Evolutionary conservation across 2,329 filamentous ascomycete genomes (phyloP).

Genomic region (Macrophomina phaseolina): DNA sequence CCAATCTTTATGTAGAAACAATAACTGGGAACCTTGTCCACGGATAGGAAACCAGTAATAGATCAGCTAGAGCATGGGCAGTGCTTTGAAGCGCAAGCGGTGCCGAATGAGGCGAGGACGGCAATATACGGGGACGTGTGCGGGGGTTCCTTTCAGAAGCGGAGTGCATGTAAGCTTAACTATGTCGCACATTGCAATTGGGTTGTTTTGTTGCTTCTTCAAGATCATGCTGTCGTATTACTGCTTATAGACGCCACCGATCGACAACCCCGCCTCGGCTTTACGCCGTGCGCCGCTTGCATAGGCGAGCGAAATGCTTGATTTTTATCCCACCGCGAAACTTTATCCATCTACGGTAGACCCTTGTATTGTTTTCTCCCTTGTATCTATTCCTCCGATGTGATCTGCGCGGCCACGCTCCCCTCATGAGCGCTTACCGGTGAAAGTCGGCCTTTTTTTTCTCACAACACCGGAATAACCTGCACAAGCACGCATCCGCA

Average conservation of each 20-base stretch:
- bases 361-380: neutral
- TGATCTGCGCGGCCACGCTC: too few species aligned
- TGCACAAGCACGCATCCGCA: neutral
- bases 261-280: conserved; percentile 6
- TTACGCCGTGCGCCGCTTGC: neutral
- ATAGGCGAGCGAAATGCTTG: neutral
- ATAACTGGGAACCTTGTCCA: too few species aligned
- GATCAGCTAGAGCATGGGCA: too few species aligned
- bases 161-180: conserved; percentile 1
- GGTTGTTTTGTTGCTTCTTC: neutral
- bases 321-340: neutral
- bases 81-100: too few species aligned
- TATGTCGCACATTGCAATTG: neutral
- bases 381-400: neutral
- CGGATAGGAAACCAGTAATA: too few species aligned
- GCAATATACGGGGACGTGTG: too few species aligned
- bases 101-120: too few species aligned
- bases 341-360: neutral
- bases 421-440: too few species aligned
- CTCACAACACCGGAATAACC: neutral
- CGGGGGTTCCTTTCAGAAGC: too few species aligned
- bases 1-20: too few species aligned
- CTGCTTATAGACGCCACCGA: neutral
- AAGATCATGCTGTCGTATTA: neutral
- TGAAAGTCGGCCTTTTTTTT: neutral